phyloP scores from a whole-genome alignment of 305 asterid genomes.

The Fraxinus nigra region DNA sequence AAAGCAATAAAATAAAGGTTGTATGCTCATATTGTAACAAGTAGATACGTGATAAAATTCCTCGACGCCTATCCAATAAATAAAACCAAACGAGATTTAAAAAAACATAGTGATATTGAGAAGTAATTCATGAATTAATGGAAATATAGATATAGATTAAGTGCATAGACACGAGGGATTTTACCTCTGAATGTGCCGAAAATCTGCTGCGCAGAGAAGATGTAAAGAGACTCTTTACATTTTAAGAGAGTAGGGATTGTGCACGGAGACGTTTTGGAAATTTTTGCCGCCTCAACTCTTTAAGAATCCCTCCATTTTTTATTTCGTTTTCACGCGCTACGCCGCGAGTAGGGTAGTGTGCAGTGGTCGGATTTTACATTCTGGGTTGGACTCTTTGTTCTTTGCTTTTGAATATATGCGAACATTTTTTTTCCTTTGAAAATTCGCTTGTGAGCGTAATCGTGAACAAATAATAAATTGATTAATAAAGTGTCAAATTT shows the following conservation, averaged over 20 bases:
- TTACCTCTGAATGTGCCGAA: not conserved
- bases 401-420: not conserved
- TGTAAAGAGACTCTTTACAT: not conserved
- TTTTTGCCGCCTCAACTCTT: slow-evolving; percentile 45
- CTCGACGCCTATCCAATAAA: not conserved
- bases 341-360: not conserved
- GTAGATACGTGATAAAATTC: not conserved
- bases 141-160: not conserved
- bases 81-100: not conserved
- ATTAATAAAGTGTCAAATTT: too few species aligned
- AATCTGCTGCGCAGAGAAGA: not conserved
- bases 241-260: not conserved
- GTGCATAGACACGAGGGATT: not conserved
- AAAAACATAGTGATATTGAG: not conserved
- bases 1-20: not conserved
- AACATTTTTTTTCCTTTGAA: too few species aligned
- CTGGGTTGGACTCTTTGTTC: not conserved
- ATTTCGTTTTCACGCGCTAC: slow-evolving; percentile 21
- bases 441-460: too few species aligned
- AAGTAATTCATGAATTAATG: not conserved
- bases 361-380: not conserved
- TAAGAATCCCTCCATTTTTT: slow-evolving; percentile 50
- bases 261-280: not conserved
- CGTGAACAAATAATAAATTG: too few species aligned
- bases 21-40: not conserved